Base-by-base conservation (phyloP, 2,329 filamentous ascomycete genomes). In the Claviceps arundinis region DNA sequence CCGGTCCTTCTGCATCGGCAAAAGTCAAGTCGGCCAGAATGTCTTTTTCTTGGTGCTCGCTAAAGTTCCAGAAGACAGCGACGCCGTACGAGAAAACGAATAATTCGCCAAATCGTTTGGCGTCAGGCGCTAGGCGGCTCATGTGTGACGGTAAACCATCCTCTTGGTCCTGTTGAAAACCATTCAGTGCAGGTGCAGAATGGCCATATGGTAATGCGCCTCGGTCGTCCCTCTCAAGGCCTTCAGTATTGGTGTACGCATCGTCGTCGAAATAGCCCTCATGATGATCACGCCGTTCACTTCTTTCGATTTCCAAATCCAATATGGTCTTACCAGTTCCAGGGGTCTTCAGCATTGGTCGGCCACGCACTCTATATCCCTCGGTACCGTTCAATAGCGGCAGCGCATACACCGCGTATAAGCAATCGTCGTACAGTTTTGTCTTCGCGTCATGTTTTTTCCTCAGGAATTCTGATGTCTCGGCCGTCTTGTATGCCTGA, bases 21-120 rank as follows among this genome's bases (percentile, higher is more conserved):
- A 98, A 97, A 1, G 89, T 93, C 51, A 98, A 73, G 67, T 98
- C 93, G 41, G 93, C 93, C 22, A 98, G 78, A 47, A 97, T 88
- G 61, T 96, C 90, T 68, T 95, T 96, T 66, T 98, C 93, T 65
- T 98, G 93, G 57, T 85, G 80, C 66, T 95, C 90, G 11, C 88
- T 91, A 61, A 98, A 96, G 66, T 98, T 98, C 93, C 93, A 98
- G 65, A 98, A 95, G 5, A 98, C 93, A 0, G 93, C 91, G 0
- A 98, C 91, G 19, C 93, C 93, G 63, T 98, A 98, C 16, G 87
- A 91, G 67, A 94, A 97, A 60, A 98, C 85, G 64, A 95, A 97
- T 81, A 97, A 88, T 69, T 98, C 93, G 43, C 88, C 91, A 63
- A 95, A 89, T 52, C 83, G 78, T 62, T 91, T 83, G 38, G 84